These are phyloP conservation scores for Gnomoniopsis sp. DNA, from an alignment of 2,329 filamentous ascomycete species.

Conservation along the genomic window DNA sequence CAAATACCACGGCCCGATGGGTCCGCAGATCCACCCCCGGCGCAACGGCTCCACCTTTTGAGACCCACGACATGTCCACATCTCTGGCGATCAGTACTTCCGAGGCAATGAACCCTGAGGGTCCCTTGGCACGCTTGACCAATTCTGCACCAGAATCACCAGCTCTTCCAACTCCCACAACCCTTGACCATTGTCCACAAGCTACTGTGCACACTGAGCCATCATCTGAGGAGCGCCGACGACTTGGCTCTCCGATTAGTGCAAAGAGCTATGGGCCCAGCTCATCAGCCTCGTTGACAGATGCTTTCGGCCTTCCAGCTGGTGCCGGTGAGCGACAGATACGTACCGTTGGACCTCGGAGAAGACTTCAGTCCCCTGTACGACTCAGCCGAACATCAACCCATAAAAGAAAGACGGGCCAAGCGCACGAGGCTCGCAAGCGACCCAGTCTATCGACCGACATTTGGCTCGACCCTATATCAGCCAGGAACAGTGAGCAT, in stretches of 20 bases:
- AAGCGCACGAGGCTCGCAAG: slow-evolving; percentile 48
- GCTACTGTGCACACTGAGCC: slow-evolving; percentile 23
- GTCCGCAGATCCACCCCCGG: slow-evolving; percentile 46
- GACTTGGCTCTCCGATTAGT: slow-evolving; percentile 53
- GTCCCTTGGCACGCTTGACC: slow-evolving; percentile 59
- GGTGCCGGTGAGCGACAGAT: slow-evolving; percentile 38
- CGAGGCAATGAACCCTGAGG: slow-evolving; percentile 61
- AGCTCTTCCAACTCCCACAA: slow-evolving; percentile 18
- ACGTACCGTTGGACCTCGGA: slow-evolving; percentile 48
- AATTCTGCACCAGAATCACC: slow-evolving; percentile 34
- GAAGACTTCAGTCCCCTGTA: slow-evolving; percentile 51
- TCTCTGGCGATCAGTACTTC: slow-evolving; percentile 62
- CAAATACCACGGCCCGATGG: slow-evolving; percentile 46
- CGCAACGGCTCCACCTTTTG: slow-evolving; percentile 49
- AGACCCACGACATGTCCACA: slow-evolving; percentile 58
- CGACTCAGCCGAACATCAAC: slow-evolving; percentile 51
- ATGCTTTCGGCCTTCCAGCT: slow-evolving; percentile 33
- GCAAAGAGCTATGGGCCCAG: slow-evolving; percentile 61
- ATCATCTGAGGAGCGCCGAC: slow-evolving; percentile 30
- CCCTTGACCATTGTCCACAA: slow-evolving; percentile 13
- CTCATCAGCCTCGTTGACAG: slow-evolving; percentile 48
- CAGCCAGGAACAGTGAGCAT: slow-evolving; percentile 20
- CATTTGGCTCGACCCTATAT: slow-evolving; percentile 47
- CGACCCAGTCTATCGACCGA: slow-evolving; percentile 54
- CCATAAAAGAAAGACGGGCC: slow-evolving; percentile 52